Percentiles rank a stretch among this genome's conserved stretches.
Evolutionary conservation across 2,329 filamentous ascomycete genomes (phyloP).

Genomic region (Aspergillus sp.): DNA sequence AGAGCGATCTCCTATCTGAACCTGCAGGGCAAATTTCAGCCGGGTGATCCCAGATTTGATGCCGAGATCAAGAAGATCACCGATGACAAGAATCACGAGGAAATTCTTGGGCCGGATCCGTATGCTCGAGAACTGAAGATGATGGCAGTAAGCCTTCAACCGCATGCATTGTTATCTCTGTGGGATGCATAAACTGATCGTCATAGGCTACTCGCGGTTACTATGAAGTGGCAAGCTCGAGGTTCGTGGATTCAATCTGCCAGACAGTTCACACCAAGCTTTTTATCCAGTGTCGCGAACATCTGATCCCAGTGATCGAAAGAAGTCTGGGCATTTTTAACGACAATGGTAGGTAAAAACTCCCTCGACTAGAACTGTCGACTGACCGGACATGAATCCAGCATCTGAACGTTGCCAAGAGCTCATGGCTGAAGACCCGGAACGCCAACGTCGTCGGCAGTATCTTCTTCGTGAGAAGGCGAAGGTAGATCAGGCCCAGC

Average conservation of each 20-base stretch:
- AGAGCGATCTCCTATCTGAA: slow-evolving; percentile 17
- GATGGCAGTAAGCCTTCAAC: slow-evolving; percentile 36
- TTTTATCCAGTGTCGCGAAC: slow-evolving; percentile 32
- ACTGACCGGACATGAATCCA: slow-evolving; percentile 10
- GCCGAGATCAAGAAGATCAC: slow-evolving; percentile 24
- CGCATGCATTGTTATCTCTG: background rate
- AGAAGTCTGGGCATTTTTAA: slow-evolving; percentile 26
- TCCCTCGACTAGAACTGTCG: background rate
- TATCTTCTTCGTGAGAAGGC: slow-evolving; percentile 29
- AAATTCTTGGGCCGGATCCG: slow-evolving; percentile 27
- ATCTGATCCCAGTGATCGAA: slow-evolving; percentile 30
- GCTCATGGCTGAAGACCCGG: slow-evolving; percentile 37
- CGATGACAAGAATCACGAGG: slow-evolving; percentile 9
- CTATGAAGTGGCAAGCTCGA: slow-evolving; percentile 37
- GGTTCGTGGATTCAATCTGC: slow-evolving; percentile 39
- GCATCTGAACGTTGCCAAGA: slow-evolving; percentile 33
- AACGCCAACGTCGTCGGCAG: slow-evolving; percentile 30
- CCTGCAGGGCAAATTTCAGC: slow-evolving; percentile 10
- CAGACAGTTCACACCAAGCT: slow-evolving; percentile 36
- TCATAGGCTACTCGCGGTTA: slow-evolving; percentile 35
- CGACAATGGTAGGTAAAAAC: slow-evolving; percentile 26
- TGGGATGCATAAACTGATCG: slow-evolving; percentile 8
- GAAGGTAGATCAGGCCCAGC: slow-evolving; percentile 33
- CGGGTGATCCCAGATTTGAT: slow-evolving; percentile 20
- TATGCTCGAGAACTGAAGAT: slow-evolving; percentile 39